Evolutionary conservation across 352 stramenopile species (phyloP).

Genomic region (Globisporangium mamillatum): DNA sequence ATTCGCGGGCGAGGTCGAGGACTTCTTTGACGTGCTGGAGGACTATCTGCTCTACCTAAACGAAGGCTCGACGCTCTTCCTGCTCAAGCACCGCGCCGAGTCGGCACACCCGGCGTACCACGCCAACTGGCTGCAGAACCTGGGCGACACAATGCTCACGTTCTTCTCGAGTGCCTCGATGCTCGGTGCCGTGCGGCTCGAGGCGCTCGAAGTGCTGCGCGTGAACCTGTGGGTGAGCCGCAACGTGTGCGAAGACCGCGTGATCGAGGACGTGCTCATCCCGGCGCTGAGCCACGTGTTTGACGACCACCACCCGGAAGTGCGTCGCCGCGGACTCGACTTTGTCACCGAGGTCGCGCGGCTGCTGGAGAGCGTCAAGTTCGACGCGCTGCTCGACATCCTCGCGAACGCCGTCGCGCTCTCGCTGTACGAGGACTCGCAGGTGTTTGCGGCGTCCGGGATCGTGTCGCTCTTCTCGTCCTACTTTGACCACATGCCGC

Average conservation of each 20-base stretch:
- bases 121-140: constrained; percentile 56
- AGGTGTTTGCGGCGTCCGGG: constrained; percentile 50
- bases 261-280: constrained; percentile 83
- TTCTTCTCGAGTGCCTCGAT: constrained; percentile 65
- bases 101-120: constrained; percentile 64
- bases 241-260: constrained; percentile 79
- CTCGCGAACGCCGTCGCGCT: constrained; percentile 64
- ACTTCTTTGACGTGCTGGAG: constrained; percentile 74
- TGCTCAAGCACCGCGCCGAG: constrained; percentile 65
- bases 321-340: constrained; percentile 56
- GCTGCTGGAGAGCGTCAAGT: constrained; percentile 78
- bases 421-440: constrained; percentile 65
- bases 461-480: constrained; percentile 77
- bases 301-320: constrained; percentile 56
- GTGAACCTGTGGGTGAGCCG: constrained; percentile 74
- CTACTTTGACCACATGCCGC: constrained; percentile 78
- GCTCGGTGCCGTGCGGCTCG: constrained; percentile 48
- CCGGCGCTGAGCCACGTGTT: constrained; percentile 67
- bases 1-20: constrained; percentile 67
- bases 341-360: constrained; percentile 69
- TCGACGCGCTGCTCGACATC: constrained; percentile 77
- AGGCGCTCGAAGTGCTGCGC: constrained; percentile 67
- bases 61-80: constrained; percentile 50
- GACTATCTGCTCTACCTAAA: constrained; percentile 67
- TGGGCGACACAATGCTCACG: constrained; percentile 47